Percentiles rank a stretch among this genome's conserved stretches.
phyloP scores from a whole-genome alignment of 2,329 filamentous ascomycete genomes.

The Fulvia fulva region DNA sequence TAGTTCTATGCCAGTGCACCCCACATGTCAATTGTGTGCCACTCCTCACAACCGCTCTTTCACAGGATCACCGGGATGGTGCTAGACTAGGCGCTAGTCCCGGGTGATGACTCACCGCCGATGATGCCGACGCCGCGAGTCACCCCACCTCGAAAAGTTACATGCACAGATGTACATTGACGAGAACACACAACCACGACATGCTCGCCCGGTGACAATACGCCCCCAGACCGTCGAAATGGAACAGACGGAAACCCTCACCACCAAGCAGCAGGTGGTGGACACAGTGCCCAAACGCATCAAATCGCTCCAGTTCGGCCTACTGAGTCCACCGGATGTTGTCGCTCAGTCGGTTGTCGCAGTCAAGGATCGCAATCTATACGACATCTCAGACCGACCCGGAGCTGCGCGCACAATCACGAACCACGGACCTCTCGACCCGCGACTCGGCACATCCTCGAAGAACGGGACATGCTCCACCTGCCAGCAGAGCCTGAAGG shows the following conservation, averaged over 20 bases:
- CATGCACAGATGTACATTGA: too few relatives aligned
- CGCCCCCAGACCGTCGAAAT: slow-evolving; percentile 12
- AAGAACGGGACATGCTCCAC: slow-evolving; percentile 78
- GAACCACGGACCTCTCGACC: slow-evolving; percentile 80
- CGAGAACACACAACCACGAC: neutral
- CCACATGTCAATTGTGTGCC: too few relatives aligned
- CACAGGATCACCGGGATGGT: too few relatives aligned
- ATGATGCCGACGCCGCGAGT: too few relatives aligned
- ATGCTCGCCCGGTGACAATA: slow-evolving; percentile 10
- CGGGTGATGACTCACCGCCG: too few relatives aligned
- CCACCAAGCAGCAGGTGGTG: slow-evolving; percentile 76
- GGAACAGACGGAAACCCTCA: slow-evolving; percentile 19
- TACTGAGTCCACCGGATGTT: slow-evolving; percentile 83
- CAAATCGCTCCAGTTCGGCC: slow-evolving; percentile 88
- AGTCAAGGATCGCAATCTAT: slow-evolving; percentile 89
- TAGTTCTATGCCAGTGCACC: too few relatives aligned
- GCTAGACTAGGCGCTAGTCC: too few relatives aligned
- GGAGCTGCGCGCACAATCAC: slow-evolving; percentile 64
- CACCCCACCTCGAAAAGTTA: too few relatives aligned
- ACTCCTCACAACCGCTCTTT: too few relatives aligned
- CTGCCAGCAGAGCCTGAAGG: slow-evolving; percentile 73
- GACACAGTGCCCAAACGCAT: slow-evolving; percentile 88
- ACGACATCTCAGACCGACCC: slow-evolving; percentile 65
- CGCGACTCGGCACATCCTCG: slow-evolving; percentile 81
- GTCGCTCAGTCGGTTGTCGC: slow-evolving; percentile 93